Base-by-base conservation (phyloP, 1,284 basidiomycete genomes). In the Papiliotrema flavescens region DNA sequence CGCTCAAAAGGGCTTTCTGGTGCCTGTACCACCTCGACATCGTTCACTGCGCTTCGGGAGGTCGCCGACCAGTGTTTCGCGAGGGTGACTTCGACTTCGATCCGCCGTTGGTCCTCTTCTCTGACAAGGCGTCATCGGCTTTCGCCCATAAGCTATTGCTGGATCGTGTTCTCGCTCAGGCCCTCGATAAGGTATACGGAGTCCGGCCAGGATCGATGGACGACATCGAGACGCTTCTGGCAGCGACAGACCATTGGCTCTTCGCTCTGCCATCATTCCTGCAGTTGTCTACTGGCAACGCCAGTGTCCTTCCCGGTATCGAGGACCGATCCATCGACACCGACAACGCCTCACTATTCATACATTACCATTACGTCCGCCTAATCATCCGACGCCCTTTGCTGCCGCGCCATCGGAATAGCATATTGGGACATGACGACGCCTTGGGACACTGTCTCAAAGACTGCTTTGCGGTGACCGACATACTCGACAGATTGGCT, bases 1-100 rank as follows among this genome's bases (percentile, higher is more conserved):
- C 39, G n/a, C 6, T 15, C 39, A 40, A 40, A 17, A 5, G 39
- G 15, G 39, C 39, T 6, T 40, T 40, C 15, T 40, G 39, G 39
- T 40, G 39, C 20, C 17, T 40, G 39, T 40, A 40, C 20, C 39
- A 40, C 20, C 39, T n/a, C 17, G 39, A 40, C 39, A 22, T 40
- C 39, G 7, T 6, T 7, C 39, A 40, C 20, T n/a, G 39, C 39
- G 20, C 39, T 15, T n/a, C 39, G 5, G 15, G n/a, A 6, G 39
- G 39, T 6, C 39, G 39, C 4, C 39, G 39, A 6, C 39, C 39
- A n/a, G 17, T 40, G 5, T 47, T 47, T 20, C 24, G 45, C 6
- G 45, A 47, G 28, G 45, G 45, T 13, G 45, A 47, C 28, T 47
- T 47, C 24, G 45, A 47, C 19, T 47, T 47, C 45, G 45, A 47